Evolutionary conservation across 371 early-diverging fungal species (phyloP).

Genomic region (Apophysomyces trapeziformis): DNA sequence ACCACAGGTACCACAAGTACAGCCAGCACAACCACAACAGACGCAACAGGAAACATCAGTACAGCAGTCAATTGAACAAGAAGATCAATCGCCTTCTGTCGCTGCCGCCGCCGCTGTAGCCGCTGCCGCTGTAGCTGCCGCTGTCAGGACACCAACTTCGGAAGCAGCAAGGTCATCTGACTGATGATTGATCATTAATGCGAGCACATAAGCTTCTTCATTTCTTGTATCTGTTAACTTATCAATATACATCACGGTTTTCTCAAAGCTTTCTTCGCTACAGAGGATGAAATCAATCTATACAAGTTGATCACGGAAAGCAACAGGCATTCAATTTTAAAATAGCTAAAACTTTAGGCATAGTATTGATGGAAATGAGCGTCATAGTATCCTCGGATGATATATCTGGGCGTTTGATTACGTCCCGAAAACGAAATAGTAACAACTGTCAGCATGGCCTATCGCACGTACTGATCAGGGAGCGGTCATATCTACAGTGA

Average conservation of each 20-base stretch:
- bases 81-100: not conserved
- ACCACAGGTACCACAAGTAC: not conserved
- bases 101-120: constrained; percentile 15
- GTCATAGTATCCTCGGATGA: too few relatives aligned
- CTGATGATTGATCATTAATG: not conserved
- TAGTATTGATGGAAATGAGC: too few relatives aligned
- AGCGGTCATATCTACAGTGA: too few relatives aligned
- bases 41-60: not conserved
- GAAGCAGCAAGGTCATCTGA: constrained; percentile 9
- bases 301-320: too few relatives aligned
- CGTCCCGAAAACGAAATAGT: too few relatives aligned
- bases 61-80: not conserved
- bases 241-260: not conserved
- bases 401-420: too few relatives aligned
- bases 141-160: constrained; percentile 14
- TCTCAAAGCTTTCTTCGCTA: too few relatives aligned
- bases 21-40: constrained; percentile 1
- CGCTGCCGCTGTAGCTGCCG: constrained; percentile 19
- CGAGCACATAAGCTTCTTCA: not conserved
- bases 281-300: too few relatives aligned
- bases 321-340: too few relatives aligned
- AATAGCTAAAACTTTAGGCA: too few relatives aligned
- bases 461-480: too few relatives aligned
- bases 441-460: too few relatives aligned
- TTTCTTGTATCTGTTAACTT: constrained; percentile 2